Base-by-base conservation (phyloP, 768 basidiomycete species). In the Boletus edulis region DNA sequence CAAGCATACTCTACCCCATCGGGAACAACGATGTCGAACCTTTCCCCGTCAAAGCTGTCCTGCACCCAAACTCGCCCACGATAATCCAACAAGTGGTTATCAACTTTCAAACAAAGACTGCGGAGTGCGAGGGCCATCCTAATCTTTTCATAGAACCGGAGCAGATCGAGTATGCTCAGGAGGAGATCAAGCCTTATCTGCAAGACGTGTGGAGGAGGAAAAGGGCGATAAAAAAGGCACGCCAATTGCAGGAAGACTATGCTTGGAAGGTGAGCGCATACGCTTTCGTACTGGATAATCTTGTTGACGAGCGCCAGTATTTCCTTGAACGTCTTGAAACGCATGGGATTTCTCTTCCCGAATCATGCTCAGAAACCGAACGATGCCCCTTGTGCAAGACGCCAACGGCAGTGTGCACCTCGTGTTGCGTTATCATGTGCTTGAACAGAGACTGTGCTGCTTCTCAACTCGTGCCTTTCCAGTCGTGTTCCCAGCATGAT, bases 51-150 rank as follows among this genome's bases (percentile, higher is more conserved):
- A 57, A 54, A 38, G 65, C 49, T 3, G 34, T 64, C 45, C 35
- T 66, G 32, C 50, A 52, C 15, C 59, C 67, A 35, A 56, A 37
- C 12, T 29, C 31, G 15, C 52, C 57, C 15, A 38, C 49, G 17
- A 34, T 39, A 6, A 39, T 53, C 20, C 52, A 51, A 29, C 53
- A 56, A 27, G 55, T 67, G 5, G 31, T 56, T 22, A 43, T 66
- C 51, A 50, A 67, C 47, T 67, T 61, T 47, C 43, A 54, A 15
- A 48, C 57, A 17, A 61, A 52, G 42, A 67, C 55, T 0, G 60
- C 37, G 1, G 44, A 57, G 44, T 55, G 55, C 22, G 53, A 64
- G 27, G 60, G 55, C 2, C 57, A 52, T 3, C 49, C 57, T 27
- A 49, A 43, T 46, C 65, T 64, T 10, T 20, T 54, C 37, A 61